Percentiles rank a stretch among this genome's conserved stretches.
These are phyloP conservation scores for Sarcodon aspratus DNA, from an alignment of 768 basidiomycete species.

Conservation along the genomic window DNA sequence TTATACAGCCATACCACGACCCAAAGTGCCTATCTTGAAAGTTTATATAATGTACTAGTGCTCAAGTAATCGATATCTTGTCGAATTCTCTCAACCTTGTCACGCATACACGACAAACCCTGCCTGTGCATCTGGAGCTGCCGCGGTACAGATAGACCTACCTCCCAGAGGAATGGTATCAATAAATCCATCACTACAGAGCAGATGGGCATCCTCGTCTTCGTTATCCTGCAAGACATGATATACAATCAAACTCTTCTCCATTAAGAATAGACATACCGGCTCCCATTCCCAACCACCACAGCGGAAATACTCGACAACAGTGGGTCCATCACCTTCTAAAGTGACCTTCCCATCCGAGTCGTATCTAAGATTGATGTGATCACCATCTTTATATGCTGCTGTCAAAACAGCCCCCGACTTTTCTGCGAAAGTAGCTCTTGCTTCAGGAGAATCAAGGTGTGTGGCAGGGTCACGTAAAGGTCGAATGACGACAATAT, in stretches of 20 bases:
- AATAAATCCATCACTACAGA: constrained; percentile 77
- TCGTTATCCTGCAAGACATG: constrained; percentile 32
- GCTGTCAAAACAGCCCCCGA: constrained; percentile 39
- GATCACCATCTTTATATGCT: constrained; percentile 75
- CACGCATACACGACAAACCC: constrained; percentile 39
- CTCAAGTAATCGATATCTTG: too few species aligned
- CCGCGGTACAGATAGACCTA: constrained; percentile 37
- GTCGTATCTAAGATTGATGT: constrained; percentile 50
- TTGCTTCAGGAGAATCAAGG: constrained; percentile 29
- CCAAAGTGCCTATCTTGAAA: background rate
- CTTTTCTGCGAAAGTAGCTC: constrained; percentile 41
- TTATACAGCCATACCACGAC: background rate
- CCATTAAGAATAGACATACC: constrained; percentile 28
- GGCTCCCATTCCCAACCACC: constrained; percentile 84
- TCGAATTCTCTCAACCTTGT: constrained; percentile 1
- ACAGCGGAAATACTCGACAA: constrained; percentile 73
- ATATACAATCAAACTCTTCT: background rate
- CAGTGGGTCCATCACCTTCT: constrained; percentile 31
- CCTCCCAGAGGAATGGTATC: constrained; percentile 51
- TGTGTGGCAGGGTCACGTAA: constrained; percentile 38
- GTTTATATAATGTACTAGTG: too few species aligned
- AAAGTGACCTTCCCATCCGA: constrained; percentile 26
- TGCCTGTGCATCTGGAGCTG: constrained; percentile 19
- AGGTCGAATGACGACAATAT: constrained; percentile 72
- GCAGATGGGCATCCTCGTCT: constrained; percentile 52